Evolutionary conservation across 257 asterid species (phyloP).

Genomic region (Datura wrightii): DNA sequence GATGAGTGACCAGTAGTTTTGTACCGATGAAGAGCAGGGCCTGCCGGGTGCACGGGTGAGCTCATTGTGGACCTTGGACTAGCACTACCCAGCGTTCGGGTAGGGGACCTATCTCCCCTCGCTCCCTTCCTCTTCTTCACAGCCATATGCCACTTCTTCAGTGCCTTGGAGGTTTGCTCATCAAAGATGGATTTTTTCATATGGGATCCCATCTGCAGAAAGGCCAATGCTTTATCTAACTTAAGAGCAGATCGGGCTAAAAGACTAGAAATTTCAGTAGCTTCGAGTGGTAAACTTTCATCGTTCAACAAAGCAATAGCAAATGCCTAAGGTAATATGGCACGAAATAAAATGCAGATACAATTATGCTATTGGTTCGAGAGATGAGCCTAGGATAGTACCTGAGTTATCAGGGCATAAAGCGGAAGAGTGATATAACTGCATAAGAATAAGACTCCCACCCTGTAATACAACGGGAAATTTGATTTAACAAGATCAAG

Average conservation of each 20-base stretch:
- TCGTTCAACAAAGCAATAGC: not conserved
- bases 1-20: slow-evolving; percentile 72
- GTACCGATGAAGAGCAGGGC: slow-evolving; percentile 68
- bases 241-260: not conserved
- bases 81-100: slow-evolving; percentile 57
- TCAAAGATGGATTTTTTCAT: slow-evolving; percentile 90
- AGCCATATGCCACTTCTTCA: slow-evolving; percentile 90
- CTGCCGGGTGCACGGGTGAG: slow-evolving; percentile 60
- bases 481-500: not conserved
- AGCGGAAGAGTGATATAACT: slow-evolving; percentile 93
- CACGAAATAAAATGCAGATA: not conserved
- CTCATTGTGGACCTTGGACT: slow-evolving; percentile 75
- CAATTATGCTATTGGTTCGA: not conserved
- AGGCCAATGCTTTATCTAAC: slow-evolving; percentile 10
- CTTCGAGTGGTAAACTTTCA: not conserved
- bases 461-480: slow-evolving; percentile 48
- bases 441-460: slow-evolving; percentile 69
- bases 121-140: slow-evolving; percentile 72
- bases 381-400: slow-evolving; percentile 28
- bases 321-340: not conserved
- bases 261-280: not conserved
- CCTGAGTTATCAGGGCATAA: slow-evolving; percentile 88
- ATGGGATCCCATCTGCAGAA: slow-evolving; percentile 78
- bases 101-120: slow-evolving; percentile 57
- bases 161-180: slow-evolving; percentile 89